These are phyloP conservation scores for Reutealis trisperma DNA, from an alignment of 345 rosid genomes.

Conservation along the genomic window DNA sequence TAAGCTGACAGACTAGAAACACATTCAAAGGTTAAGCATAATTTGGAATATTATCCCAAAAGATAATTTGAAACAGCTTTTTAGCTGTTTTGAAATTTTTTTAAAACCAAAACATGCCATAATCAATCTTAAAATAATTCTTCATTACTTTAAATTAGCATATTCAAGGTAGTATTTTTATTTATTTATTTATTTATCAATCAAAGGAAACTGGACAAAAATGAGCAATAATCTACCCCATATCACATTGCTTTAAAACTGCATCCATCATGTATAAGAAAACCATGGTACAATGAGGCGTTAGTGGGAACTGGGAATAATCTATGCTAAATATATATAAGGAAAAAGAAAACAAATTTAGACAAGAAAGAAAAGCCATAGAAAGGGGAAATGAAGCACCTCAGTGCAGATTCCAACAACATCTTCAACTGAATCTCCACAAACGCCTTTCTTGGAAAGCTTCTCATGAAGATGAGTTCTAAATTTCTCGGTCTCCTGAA, in stretches of 20 bases:
- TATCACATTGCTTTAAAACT: neutral
- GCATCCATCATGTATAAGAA: neutral
- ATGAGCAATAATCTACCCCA: too few relatives aligned
- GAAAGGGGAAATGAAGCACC: slow-evolving; percentile 39
- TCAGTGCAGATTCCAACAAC: slow-evolving; percentile 77
- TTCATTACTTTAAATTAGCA: neutral
- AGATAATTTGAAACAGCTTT: neutral
- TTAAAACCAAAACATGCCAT: neutral
- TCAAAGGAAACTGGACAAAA: too few relatives aligned
- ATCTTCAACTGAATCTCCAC: slow-evolving; percentile 66
- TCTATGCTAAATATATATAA: neutral
- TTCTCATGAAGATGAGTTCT: slow-evolving; percentile 54
- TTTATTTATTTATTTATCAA: too few relatives aligned
- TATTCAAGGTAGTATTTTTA: neutral
- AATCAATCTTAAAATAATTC: too few relatives aligned
- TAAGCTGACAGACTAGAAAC: too few relatives aligned
- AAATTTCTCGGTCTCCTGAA: slow-evolving; percentile 84
- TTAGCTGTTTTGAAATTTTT: too few relatives aligned
- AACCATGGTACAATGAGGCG: neutral
- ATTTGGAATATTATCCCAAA: too few relatives aligned
- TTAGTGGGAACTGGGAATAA: neutral
- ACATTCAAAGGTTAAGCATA: neutral
- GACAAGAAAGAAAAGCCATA: neutral
- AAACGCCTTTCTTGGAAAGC: slow-evolving; percentile 62
- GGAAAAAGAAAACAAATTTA: neutral